These are phyloP conservation scores for Closterium sp. DNA, from an alignment of 139 green algal species.

Conservation along the genomic window DNA sequence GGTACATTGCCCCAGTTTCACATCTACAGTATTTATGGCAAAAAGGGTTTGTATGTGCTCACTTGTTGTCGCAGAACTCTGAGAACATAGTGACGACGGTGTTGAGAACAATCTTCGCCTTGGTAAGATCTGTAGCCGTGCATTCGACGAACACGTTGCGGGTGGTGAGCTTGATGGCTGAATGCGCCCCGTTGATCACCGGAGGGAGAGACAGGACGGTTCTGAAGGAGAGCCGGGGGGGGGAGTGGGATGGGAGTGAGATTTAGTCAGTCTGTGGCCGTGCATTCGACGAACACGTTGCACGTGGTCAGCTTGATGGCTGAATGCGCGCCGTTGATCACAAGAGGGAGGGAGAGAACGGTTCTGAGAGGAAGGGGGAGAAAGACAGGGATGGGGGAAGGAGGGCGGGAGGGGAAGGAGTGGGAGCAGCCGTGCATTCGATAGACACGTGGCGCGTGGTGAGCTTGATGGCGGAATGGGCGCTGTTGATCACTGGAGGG, in stretches of 20 bases:
- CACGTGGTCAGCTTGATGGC: constrained; percentile 86
- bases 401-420: not conserved
- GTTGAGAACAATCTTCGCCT: constrained; percentile 89
- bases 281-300: constrained; percentile 99
- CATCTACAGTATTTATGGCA: no score
- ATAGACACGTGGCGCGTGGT: no score
- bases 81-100: constrained; percentile 88
- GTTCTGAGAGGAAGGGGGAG: constrained; percentile 45
- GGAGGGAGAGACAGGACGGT: constrained; percentile 92
- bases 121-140: constrained; percentile 95
- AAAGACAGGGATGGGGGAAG: not conserved
- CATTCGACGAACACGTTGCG: constrained; percentile 97
- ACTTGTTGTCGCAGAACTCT: constrained; percentile 84
- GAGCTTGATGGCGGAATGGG: no score
- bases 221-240: constrained; percentile 35
- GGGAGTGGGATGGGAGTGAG: not conserved
- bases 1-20: not conserved
- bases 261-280: constrained; percentile 75
- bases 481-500: no score
- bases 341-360: constrained; percentile 75
- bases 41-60: not conserved
- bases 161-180: constrained; percentile 85
- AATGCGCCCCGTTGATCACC: constrained; percentile 97
- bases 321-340: constrained; percentile 97
- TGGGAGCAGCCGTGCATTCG: not conserved